Conservation (phyloP, 1,284 basidiomycete genomes). For the Ganoderma lucidum region DNA sequence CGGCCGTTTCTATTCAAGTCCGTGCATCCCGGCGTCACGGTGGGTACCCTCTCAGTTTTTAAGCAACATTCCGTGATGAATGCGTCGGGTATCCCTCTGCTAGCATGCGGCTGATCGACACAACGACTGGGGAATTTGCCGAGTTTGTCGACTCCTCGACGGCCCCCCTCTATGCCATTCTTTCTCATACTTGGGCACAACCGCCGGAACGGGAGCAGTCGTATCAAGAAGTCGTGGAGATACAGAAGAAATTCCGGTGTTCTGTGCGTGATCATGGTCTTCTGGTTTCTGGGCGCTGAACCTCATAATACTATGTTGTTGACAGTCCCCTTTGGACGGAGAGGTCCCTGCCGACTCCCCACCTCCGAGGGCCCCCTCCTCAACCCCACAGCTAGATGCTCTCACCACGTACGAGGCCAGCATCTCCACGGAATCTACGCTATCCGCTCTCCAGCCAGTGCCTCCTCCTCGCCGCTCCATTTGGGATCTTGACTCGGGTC, state of each 20-base stretch:
- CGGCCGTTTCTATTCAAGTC: no score
- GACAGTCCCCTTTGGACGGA: background rate
- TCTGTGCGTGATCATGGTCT: background rate
- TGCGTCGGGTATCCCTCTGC: background rate
- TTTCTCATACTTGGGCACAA: conserved; percentile 10
- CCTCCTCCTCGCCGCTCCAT: no score
- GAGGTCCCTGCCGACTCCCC: background rate
- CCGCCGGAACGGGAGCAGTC: background rate
- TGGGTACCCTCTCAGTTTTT: background rate
- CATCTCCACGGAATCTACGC: no score
- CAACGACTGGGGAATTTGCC: background rate
- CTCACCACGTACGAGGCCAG: no score
- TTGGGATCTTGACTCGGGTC: no score
- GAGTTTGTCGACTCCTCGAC: background rate
- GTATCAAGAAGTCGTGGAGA: background rate
- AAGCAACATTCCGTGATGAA: background rate
- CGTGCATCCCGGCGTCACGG: no score
- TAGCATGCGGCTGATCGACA: conserved; percentile 9
- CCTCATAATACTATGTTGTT: background rate
- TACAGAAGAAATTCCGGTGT: background rate
- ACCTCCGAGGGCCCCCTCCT: background rate
- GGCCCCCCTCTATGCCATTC: conserved; percentile 9
- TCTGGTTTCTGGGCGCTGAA: background rate
- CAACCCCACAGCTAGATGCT: no score
- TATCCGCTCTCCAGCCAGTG: no score